Percentiles rank a stretch among this genome's conserved stretches.
phyloP scores from a whole-genome alignment of 495 filamentous ascomycete species.

The Corynascus novoguineensis region DNA sequence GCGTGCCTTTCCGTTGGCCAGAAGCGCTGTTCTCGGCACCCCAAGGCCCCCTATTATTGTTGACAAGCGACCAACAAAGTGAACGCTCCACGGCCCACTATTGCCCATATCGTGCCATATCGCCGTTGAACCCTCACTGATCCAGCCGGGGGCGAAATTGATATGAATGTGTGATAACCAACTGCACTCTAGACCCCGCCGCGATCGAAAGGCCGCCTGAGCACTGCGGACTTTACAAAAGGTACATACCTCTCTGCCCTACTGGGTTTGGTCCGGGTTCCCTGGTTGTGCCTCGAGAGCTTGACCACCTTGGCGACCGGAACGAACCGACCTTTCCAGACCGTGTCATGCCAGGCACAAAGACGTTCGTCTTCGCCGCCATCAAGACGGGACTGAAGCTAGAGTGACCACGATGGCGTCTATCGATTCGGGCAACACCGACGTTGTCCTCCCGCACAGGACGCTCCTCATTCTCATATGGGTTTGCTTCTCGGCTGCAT shows the following conservation, averaged over 20 bases:
- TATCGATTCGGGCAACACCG: conserved; percentile 14
- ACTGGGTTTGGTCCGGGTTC: not conserved
- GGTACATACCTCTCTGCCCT: not conserved
- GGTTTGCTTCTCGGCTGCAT: conserved; percentile 33
- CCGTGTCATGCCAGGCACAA: not conserved
- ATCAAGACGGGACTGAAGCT: not conserved
- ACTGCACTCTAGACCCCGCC: no score
- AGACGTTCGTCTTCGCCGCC: not conserved
- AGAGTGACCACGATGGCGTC: conserved; percentile 9
- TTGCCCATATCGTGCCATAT: not conserved
- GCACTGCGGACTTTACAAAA: conserved; percentile 1
- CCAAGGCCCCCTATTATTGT: conserved; percentile 6
- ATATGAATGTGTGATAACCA: not conserved
- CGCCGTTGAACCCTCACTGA: not conserved
- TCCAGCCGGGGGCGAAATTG: not conserved
- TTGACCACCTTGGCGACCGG: not conserved
- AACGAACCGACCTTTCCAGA: no score
- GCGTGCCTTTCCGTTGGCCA: conserved; percentile 3
- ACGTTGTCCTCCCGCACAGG: conserved; percentile 22
- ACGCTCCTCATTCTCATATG: conserved; percentile 32
- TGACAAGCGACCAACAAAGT: conserved; percentile 3
- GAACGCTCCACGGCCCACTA: not conserved
- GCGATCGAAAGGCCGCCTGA: no score
- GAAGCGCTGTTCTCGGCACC: not conserved
- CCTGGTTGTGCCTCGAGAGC: not conserved